phyloP scores from a whole-genome alignment of 2,329 filamentous ascomycete genomes.

The Aspergillus texensis region DNA sequence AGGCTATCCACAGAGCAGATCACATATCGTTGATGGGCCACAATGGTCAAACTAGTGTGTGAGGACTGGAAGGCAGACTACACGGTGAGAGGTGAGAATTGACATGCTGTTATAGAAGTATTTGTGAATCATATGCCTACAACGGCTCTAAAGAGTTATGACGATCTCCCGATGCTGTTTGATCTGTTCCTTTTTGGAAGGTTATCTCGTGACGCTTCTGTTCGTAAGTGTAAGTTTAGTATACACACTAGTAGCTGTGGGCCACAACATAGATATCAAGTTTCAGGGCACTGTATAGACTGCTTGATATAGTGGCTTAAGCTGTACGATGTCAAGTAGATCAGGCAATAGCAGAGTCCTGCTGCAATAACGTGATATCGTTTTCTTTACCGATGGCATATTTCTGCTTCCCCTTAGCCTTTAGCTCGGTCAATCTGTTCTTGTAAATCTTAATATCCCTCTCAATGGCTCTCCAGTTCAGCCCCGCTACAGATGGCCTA shows the following conservation, averaged over 20 bases:
- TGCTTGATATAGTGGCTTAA: background rate
- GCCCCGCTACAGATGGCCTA: constrained; percentile 21
- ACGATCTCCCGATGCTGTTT: background rate
- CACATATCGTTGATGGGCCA: too few species aligned
- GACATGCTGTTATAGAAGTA: too few species aligned
- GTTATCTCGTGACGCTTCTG: background rate
- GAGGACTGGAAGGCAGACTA: too few species aligned
- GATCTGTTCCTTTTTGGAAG: too few species aligned
- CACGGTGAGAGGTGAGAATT: too few species aligned
- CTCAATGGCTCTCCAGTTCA: constrained; percentile 27
- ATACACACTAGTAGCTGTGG: background rate
- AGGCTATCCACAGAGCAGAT: too few species aligned
- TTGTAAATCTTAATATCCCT: constrained; percentile 11
- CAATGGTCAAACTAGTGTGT: too few species aligned
- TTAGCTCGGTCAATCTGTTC: background rate
- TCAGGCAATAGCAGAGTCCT: background rate
- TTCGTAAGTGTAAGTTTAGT: background rate
- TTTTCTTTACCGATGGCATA: background rate
- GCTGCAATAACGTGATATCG: background rate
- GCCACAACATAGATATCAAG: background rate
- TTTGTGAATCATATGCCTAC: background rate
- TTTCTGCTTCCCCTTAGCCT: constrained; percentile 1
- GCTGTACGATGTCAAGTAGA: background rate
- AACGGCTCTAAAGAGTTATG: background rate
- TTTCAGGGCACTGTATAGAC: background rate